Evolutionary conservation across 2,329 filamentous ascomycete genomes (phyloP), one percentile per base, ranked within the genome.

Genomic region (Pseudogymnoascus sp.): DNA sequence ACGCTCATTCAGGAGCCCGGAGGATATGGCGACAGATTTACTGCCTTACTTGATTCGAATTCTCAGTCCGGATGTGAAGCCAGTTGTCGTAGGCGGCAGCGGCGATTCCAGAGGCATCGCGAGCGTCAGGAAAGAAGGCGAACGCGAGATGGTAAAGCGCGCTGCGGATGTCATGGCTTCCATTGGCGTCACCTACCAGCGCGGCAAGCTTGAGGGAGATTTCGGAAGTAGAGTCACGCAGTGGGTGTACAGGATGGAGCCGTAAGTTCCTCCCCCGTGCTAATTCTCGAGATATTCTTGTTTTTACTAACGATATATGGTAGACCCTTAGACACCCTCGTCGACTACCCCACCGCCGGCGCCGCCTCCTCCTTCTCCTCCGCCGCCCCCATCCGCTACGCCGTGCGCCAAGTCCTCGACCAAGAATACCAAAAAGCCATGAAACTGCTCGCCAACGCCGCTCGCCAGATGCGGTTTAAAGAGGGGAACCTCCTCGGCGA

Each of bases 211-310:
- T 47, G 92, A 96, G 71, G 81, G 81, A 11, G 88, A 90, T 37
- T 82, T 82, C 6, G 74, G 80, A 4, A 79, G 77, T 18, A 80
- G 80, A 63, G 83, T 85, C 36, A 77, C 81, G 16, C 81, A 86
- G 68, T 97, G 87, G 82, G 87, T 96, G 7, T 97, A 96, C 75
- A 86, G 95, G 62, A 93, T 99, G 90, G 93, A 97, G 72, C 95
- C 95, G 83, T 93, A 79, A 81, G 88, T 86, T 31, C 16, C 21
- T 18, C 23, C 47, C 47, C 31, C 26, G 1, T 18, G 4, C 5
- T 8, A 18, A 18, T 18, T 54, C n/a, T 34, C 4, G 4, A 1
- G 8, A 10, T 16, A 14, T 11, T 31, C 5, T 29, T 31, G 14
- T n/a, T n/a, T n/a, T n/a, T n/a, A n/a, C 39, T 26, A 23, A 64